phyloP scores from a whole-genome alignment of 192 early-diverging fungal species.

The Lobosporangium transversale region DNA sequence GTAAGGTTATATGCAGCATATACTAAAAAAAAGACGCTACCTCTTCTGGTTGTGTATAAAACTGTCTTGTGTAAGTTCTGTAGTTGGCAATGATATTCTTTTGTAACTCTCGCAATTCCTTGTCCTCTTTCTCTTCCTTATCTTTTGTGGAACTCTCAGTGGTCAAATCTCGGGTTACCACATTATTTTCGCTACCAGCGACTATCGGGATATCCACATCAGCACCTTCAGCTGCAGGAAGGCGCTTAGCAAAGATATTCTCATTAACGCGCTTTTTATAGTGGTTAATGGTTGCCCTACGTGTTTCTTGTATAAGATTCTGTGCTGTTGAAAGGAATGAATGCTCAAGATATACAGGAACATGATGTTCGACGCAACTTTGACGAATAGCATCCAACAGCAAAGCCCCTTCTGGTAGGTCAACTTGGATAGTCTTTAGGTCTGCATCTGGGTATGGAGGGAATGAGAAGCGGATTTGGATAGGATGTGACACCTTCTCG shows the following conservation, averaged over 20 bases:
- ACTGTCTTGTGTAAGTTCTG: slow-evolving; percentile 54
- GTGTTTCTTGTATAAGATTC: slow-evolving; percentile 48
- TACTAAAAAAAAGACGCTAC: slow-evolving; percentile 27
- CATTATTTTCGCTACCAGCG: background rate
- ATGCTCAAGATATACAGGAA: slow-evolving; percentile 58
- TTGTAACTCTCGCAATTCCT: slow-evolving; percentile 19
- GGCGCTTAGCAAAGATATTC: slow-evolving; percentile 11
- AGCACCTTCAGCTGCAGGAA: too few relatives aligned
- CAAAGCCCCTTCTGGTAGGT: slow-evolving; percentile 52
- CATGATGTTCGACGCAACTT: slow-evolving; percentile 50
- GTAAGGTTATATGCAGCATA: too few relatives aligned
- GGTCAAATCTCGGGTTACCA: too few relatives aligned
- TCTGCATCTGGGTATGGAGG: slow-evolving; percentile 45
- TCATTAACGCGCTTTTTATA: slow-evolving; percentile 20
- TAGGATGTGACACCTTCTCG: slow-evolving; percentile 46
- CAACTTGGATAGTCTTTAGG: slow-evolving; percentile 30
- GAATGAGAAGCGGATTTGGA: slow-evolving; percentile 37
- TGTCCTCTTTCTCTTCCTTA: slow-evolving; percentile 1
- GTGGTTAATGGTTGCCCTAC: slow-evolving; percentile 21
- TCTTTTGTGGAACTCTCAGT: background rate
- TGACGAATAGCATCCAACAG: slow-evolving; percentile 56
- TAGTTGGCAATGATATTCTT: slow-evolving; percentile 51
- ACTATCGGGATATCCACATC: background rate
- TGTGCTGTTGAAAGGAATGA: slow-evolving; percentile 58
- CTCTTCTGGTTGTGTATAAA: slow-evolving; percentile 60